Base-by-base conservation (phyloP, 129 eudicot species). In the Flaveria bidentis region DNA sequence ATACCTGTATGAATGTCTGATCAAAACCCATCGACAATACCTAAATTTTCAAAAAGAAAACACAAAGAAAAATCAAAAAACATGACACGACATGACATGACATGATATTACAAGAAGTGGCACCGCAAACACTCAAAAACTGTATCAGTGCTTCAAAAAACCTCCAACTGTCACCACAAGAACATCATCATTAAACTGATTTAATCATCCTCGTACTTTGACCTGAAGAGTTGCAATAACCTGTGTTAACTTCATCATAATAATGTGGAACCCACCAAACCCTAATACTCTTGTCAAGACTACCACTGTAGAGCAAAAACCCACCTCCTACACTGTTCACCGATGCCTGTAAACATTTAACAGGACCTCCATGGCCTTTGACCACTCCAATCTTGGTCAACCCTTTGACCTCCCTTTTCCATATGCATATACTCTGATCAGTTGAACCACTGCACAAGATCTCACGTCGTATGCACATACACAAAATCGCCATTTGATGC, bases 251-350 rank as follows among this genome's bases (percentile, higher is more conserved):
- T 52, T 62, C 71, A 50, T 69, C 88, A 42, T 69, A 47, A 72
- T 77, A 83, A 67, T 72, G 79, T 2, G 98, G 91, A 58, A 94
- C 93, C 99, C 96, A 91, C 99, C 99, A 94, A 82, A 94, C 99
- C 68, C 97, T 87, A 7, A 91, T 69, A 80, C 93, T 91, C 77
- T 83, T 89, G 58, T 94, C 99, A 67, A 91, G 90, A 47, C 99
- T 85, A 9, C 97, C 99, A 83, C 93, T 91, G 66, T 91, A 94
- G n/a, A 94, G 79, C 92, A 94, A 76, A 57, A 87, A 91, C 23
- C 97, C 97, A 25, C 89, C 96, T 49, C 97, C 97, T 72, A 89
- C 84, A 79, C 81, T 73, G 53, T 69, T 78, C 1, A 81, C 74
- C 17, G 89, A 88, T 4, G 86, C 90, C 57, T 91, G 97, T 76